These are phyloP conservation scores for Diplosphaera chodatii DNA, from an alignment of 139 green algal species.

Conservation along the genomic window DNA sequence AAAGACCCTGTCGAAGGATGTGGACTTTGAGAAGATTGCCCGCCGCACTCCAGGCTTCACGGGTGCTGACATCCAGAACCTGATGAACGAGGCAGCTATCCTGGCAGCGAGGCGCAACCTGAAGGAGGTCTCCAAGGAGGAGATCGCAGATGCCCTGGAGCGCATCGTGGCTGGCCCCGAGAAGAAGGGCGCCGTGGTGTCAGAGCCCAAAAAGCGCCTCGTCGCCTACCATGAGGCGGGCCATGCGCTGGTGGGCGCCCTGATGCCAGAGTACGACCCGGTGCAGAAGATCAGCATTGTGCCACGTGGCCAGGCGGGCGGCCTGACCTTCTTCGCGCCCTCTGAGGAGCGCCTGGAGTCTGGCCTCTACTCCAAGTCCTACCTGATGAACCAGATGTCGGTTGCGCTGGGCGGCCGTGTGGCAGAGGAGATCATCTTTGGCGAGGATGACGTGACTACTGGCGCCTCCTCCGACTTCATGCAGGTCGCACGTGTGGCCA, in stretches of 20 bases:
- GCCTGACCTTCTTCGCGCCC: slow-evolving; percentile 93
- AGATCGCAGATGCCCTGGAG: slow-evolving; percentile 98
- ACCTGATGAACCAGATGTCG: slow-evolving; percentile 57
- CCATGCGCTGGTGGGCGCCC: slow-evolving; percentile 88
- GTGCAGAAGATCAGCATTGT: slow-evolving; percentile 99
- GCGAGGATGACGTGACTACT: slow-evolving; percentile 93
- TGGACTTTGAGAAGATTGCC: slow-evolving; percentile 96
- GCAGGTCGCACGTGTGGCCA: slow-evolving; percentile 54
- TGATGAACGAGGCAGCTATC: slow-evolving; percentile 99
- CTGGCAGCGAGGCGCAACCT: slow-evolving; percentile 88
- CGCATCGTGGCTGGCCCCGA: slow-evolving; percentile 97
- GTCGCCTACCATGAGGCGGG: slow-evolving; percentile 98
- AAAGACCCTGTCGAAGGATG: slow-evolving; percentile 95
- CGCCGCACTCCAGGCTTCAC: slow-evolving; percentile 88
- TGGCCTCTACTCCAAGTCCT: slow-evolving; percentile 70
- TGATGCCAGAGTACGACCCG: slow-evolving; percentile 99
- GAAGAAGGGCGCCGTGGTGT: slow-evolving; percentile 97
- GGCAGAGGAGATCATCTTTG: slow-evolving; percentile 99
- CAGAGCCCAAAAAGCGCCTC: slow-evolving; percentile 91
- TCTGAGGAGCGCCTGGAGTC: slow-evolving; percentile 85
- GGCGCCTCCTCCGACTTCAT: slow-evolving; percentile 91
- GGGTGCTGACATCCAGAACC: slow-evolving; percentile 96
- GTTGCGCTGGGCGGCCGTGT: slow-evolving; percentile 90
- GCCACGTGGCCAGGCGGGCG: slow-evolving; percentile 86
- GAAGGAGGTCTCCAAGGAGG: slow-evolving; percentile 98